Evolutionary conservation across 1,284 basidiomycete species (phyloP).

Genomic region (Sporisorium scitamineum): DNA sequence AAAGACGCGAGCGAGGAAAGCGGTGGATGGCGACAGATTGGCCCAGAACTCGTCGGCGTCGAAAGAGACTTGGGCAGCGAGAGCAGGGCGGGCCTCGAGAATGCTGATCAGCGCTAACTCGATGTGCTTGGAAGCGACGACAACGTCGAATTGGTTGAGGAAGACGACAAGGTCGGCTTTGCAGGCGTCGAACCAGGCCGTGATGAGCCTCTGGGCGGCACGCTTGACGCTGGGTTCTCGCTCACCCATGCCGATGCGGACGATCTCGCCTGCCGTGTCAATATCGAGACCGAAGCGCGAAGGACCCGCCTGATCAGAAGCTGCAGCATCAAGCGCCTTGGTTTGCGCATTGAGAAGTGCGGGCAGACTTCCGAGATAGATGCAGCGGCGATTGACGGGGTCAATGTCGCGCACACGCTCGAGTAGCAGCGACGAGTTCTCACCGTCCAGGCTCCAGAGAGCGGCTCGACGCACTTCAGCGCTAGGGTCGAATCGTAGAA

Average conservation of each 20-base stretch:
- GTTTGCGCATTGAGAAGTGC: constrained; percentile 41
- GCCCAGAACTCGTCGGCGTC: constrained; percentile 82
- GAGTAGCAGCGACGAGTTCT: constrained; percentile 77
- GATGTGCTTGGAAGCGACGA: constrained; percentile 74
- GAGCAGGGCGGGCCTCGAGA: constrained; percentile 76
- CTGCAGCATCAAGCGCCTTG: constrained; percentile 20
- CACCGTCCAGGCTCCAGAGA: constrained; percentile 80
- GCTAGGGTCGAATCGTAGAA: constrained; percentile 77
- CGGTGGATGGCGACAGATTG: constrained; percentile 81
- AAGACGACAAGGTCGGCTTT: constrained; percentile 72
- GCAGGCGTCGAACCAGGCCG: constrained; percentile 61
- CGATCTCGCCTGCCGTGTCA: constrained; percentile 49
- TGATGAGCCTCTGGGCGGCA: constrained; percentile 76
- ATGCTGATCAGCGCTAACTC: constrained; percentile 78
- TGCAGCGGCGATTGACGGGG: constrained; percentile 81
- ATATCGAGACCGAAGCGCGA: constrained; percentile 57
- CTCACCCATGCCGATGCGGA: constrained; percentile 82
- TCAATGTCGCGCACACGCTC: constrained; percentile 88
- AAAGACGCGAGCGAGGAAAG: constrained; percentile 86
- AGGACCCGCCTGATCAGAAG: constrained; percentile 33
- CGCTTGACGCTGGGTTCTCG: constrained; percentile 84
- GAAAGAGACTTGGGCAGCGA: constrained; percentile 74
- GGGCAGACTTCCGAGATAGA: constrained; percentile 75
- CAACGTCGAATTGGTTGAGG: constrained; percentile 77
- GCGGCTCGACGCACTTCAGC: constrained; percentile 92